These are phyloP conservation scores for Scenedesmus sp. DNA, from an alignment of 163 green algal genomes.

Conservation along the genomic window DNA sequence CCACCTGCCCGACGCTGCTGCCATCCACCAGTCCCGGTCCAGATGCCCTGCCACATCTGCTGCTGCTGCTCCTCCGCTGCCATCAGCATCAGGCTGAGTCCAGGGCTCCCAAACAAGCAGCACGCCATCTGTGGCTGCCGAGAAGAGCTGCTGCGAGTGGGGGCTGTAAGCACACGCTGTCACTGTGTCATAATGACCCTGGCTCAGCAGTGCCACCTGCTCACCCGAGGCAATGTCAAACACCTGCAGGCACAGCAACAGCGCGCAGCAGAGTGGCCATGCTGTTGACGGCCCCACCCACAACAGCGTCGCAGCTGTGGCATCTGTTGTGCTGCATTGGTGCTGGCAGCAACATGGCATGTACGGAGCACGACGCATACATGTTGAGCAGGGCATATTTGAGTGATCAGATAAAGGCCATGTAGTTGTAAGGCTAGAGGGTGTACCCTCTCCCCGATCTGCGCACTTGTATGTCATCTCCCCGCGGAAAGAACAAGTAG, in stretches of 20 bases:
- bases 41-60: neutral
- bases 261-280: neutral
- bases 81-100: neutral
- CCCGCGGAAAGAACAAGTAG: constrained; percentile 83
- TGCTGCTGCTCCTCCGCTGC: neutral
- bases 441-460: no score
- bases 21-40: constrained; percentile 31
- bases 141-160: constrained; percentile 80
- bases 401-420: no score
- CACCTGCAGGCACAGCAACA: constrained; percentile 4
- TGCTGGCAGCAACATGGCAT: no score
- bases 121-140: constrained; percentile 71
- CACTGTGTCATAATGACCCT: constrained; percentile 81
- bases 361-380: no score
- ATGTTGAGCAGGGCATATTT: no score
- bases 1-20: constrained; percentile 21
- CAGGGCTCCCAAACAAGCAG: constrained; percentile 77
- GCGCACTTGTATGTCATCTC: constrained; percentile 63
- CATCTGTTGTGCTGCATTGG: no score
- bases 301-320: no score
- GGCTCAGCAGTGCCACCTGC: constrained; percentile 57
- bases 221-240: constrained; percentile 72
- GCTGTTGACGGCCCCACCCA: no score
- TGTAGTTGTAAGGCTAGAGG: no score
- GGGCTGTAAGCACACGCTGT: constrained; percentile 80